Percentiles rank a stretch among this genome's conserved stretches.
Conservation (phyloP, 129 eudicot genomes). For the Helianthus annuus region HanXRQr2.0-SUNRISE NC_035438.2:14067697-14068196, state of each 20-base stretch:
- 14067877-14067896: slow-evolving; percentile 98
- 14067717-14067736: slow-evolving; percentile 90
- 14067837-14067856: slow-evolving; percentile 90
- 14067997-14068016: slow-evolving; percentile 74
- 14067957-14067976: slow-evolving; percentile 85
- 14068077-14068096: slow-evolving; percentile 47
- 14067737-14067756: slow-evolving; percentile 94
- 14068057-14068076: slow-evolving; percentile 51
- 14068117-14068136: too few species aligned
- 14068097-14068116: slow-evolving; percentile 27
- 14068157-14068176: too few species aligned
- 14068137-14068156: too few species aligned
- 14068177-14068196: too few species aligned
- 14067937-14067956: slow-evolving; percentile 71
- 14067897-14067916: slow-evolving; percentile 91
- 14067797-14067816: slow-evolving; percentile 84
- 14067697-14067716: slow-evolving; percentile 82
- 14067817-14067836: slow-evolving; percentile 93
- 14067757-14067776: slow-evolving; percentile 90
- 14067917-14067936: slow-evolving; percentile 72
- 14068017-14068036: slow-evolving; percentile 88
- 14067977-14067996: slow-evolving; percentile 63
- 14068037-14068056: slow-evolving; percentile 44
- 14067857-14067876: slow-evolving; percentile 97
- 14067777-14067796: slow-evolving; percentile 73